These are phyloP conservation scores for Populus trichocarpa DNA, from an alignment of 441 rosid genomes.

Conservation along the genomic window DNA sequence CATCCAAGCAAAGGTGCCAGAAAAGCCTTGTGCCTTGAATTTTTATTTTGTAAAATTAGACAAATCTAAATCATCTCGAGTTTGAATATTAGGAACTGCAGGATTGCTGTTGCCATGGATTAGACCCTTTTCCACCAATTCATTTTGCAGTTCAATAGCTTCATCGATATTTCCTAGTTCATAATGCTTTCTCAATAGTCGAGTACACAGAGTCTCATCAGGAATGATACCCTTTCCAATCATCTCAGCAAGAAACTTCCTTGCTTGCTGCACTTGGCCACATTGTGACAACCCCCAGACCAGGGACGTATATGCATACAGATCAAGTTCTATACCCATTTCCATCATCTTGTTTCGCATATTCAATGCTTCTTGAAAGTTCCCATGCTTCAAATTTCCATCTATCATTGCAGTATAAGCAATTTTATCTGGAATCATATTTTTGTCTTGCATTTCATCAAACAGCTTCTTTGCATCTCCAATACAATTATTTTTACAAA, in stretches of 20 bases:
- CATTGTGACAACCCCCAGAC: slow-evolving; percentile 57
- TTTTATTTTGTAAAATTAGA: slow-evolving; percentile 14
- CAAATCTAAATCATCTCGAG: slow-evolving; percentile 22
- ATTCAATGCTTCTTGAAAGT: slow-evolving; percentile 51
- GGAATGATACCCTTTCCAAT: slow-evolving; percentile 50
- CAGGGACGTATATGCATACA: slow-evolving; percentile 60
- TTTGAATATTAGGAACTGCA: slow-evolving; percentile 29
- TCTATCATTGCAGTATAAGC: slow-evolving; percentile 60
- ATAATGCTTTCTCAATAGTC: slow-evolving; percentile 53
- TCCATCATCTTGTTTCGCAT: slow-evolving; percentile 52
- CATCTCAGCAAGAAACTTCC: slow-evolving; percentile 59
- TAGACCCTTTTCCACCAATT: slow-evolving; percentile 42
- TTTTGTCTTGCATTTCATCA: slow-evolving; percentile 43
- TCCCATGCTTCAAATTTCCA: slow-evolving; percentile 60
- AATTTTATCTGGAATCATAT: slow-evolving; percentile 46
- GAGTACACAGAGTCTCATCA: slow-evolving; percentile 55
- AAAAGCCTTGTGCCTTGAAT: slow-evolving; percentile 1
- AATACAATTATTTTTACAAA: slow-evolving; percentile 57
- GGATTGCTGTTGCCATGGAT: slow-evolving; percentile 25
- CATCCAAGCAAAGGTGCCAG: slow-evolving; percentile 5
- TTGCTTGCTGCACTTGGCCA: slow-evolving; percentile 50
- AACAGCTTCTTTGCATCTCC: slow-evolving; percentile 51
- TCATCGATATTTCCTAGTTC: slow-evolving; percentile 49
- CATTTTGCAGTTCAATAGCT: slow-evolving; percentile 51
- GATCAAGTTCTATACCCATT: slow-evolving; percentile 62